phyloP scores from a whole-genome alignment of 352 stramenopile species.

The Globisporangium parvum region DNA sequence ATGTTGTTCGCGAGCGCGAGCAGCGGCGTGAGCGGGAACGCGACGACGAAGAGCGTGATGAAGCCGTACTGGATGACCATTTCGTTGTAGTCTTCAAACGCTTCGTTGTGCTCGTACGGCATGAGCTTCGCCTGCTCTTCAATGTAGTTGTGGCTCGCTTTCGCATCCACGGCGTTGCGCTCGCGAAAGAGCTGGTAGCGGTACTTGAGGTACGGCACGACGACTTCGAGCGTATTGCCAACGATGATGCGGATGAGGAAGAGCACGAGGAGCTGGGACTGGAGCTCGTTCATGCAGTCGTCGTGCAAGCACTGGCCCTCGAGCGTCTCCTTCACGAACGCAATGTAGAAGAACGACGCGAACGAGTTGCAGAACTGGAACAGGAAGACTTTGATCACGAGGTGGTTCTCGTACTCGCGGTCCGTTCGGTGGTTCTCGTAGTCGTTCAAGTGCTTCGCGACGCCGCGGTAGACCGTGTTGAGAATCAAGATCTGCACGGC shows the following conservation, averaged over 20 bases:
- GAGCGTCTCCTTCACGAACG: conserved; percentile 49
- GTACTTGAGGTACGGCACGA: conserved; percentile 83
- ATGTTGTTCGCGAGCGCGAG: conserved; percentile 90
- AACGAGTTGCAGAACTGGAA: conserved; percentile 99
- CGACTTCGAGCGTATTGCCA: conserved; percentile 86
- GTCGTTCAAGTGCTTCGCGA: conserved; percentile 93
- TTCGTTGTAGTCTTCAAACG: conserved; percentile 88
- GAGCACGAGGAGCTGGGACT: conserved; percentile 87
- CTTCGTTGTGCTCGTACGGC: conserved; percentile 76
- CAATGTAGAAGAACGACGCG: conserved; percentile 95
- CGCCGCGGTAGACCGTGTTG: conserved; percentile 88
- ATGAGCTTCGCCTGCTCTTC: conserved; percentile 79
- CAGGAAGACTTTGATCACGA: conserved; percentile 98
- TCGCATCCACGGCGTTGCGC: conserved; percentile 24
- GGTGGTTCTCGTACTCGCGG: conserved; percentile 82
- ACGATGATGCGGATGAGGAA: conserved; percentile 92
- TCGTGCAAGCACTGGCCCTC: conserved; percentile 76
- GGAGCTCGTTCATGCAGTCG: conserved; percentile 85
- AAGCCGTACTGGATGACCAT: conserved; percentile 95
- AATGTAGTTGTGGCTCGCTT: conserved; percentile 66
- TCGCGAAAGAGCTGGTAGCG: conserved; percentile 58
- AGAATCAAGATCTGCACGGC: conserved; percentile 92
- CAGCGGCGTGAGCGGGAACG: conserved; percentile 90
- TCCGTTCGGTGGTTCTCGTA: conserved; percentile 92
- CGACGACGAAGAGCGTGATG: conserved; percentile 92